Evolutionary conservation across 805 yeast species (phyloP).

Genomic region (Kuraishia ogatae): DNA sequence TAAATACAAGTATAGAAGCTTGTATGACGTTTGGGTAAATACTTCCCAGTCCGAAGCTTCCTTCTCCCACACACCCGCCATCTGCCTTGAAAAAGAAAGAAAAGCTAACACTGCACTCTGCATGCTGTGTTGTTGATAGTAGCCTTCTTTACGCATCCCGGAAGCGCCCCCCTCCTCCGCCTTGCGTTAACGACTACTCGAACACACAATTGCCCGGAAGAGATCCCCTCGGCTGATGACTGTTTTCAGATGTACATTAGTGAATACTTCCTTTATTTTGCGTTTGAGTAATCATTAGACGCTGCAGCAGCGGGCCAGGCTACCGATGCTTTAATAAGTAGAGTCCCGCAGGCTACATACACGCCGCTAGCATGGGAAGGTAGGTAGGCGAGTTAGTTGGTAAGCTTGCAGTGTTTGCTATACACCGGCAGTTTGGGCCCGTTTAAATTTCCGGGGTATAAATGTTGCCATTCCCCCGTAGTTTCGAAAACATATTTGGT

Average conservation of each 20-base stretch:
- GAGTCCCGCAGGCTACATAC: neutral
- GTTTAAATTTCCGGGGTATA: neutral
- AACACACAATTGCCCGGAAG: neutral
- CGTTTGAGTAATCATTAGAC: neutral
- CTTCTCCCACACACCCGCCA: too few species aligned
- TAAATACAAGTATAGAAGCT: too few species aligned
- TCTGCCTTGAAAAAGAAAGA: neutral
- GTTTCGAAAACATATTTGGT: neutral
- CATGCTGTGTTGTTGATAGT: neutral
- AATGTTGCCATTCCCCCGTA: neutral
- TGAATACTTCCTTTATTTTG: neutral
- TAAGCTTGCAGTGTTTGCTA: too few species aligned
- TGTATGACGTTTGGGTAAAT: too few species aligned
- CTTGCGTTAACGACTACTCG: neutral
- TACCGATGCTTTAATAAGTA: neutral
- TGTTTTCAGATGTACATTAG: neutral
- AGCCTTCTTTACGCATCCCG: neutral
- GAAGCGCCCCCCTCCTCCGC: neutral
- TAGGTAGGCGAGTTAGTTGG: too few species aligned
- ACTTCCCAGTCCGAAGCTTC: too few species aligned
- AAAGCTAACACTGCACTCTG: neutral
- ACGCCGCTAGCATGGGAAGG: too few species aligned
- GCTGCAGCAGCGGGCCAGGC: neutral
- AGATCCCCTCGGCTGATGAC: neutral
- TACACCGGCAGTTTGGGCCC: neutral